Evolutionary conservation across 495 filamentous ascomycete genomes (phyloP).

Genomic region (Coniosporium apollinis): DNA sequence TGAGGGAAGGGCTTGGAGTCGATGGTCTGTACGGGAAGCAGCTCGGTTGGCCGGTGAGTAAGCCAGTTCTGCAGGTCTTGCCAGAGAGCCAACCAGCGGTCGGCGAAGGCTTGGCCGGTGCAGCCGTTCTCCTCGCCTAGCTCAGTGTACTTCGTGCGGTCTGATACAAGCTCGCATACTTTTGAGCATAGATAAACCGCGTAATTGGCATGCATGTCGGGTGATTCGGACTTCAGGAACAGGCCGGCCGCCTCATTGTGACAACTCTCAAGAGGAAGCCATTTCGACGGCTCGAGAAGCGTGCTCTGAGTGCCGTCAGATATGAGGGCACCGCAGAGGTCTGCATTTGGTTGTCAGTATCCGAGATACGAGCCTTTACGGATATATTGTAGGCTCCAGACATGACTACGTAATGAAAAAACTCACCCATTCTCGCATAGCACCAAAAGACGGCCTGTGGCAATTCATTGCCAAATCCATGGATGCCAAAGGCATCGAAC

Average conservation of each 20-base stretch:
- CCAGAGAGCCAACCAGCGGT: conserved; percentile 27
- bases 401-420: too few species aligned
- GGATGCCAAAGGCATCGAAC: conserved; percentile 26
- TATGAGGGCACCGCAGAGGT: conserved; percentile 32
- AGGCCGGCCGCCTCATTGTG: too few species aligned
- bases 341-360: too few species aligned
- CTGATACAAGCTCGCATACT: too few species aligned
- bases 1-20: conserved; percentile 25
- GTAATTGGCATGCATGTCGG: conserved; percentile 29
- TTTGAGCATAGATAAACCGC: too few species aligned
- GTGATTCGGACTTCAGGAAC: conserved; percentile 1
- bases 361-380: too few species aligned
- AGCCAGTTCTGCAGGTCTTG: conserved; percentile 28
- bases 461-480: conserved; percentile 27
- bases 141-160: conserved; percentile 25
- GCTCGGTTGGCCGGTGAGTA: conserved; percentile 23
- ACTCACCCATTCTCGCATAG: conserved; percentile 28
- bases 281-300: conserved; percentile 26
- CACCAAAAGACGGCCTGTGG: conserved; percentile 34
- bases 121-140: conserved; percentile 6
- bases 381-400: too few species aligned
- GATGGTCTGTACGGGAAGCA: conserved; percentile 24
- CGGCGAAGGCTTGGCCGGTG: too few species aligned
- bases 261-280: conserved; percentile 19
- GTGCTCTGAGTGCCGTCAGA: conserved; percentile 28